phyloP scores from a whole-genome alignment of 2,329 filamentous ascomycete species.

The Beauveria sp. region DNA sequence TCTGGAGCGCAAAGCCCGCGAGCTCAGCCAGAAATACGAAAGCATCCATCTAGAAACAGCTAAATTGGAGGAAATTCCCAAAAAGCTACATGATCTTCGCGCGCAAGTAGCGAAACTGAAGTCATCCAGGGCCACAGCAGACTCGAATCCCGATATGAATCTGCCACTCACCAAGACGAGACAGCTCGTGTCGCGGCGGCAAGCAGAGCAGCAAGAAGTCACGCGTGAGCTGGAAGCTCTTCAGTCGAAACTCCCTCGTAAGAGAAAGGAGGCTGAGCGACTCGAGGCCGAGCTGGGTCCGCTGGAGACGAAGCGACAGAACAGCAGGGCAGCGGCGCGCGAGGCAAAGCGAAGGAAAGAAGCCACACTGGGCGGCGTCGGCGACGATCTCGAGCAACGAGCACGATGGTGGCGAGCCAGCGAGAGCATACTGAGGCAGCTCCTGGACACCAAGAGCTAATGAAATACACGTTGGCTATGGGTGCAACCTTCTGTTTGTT shows the following conservation, averaged over 20 bases:
- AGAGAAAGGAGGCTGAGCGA: constrained; percentile 59
- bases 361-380: constrained; percentile 54
- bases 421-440: constrained; percentile 54
- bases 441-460: constrained; percentile 49
- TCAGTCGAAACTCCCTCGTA: constrained; percentile 55
- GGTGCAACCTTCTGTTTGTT: not conserved
- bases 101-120: constrained; percentile 38
- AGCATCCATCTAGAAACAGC: constrained; percentile 40
- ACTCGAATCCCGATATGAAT: constrained; percentile 37
- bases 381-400: constrained; percentile 67
- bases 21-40: constrained; percentile 49
- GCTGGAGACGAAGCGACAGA: constrained; percentile 59
- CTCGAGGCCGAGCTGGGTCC: constrained; percentile 60
- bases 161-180: constrained; percentile 52
- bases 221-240: constrained; percentile 58
- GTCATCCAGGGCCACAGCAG: constrained; percentile 27
- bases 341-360: constrained; percentile 65
- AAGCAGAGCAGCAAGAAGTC: constrained; percentile 45
- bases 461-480: constrained; percentile 13
- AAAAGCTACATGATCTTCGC: constrained; percentile 41
- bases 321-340: constrained; percentile 57
- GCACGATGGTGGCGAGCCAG: constrained; percentile 68
- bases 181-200: constrained; percentile 42
- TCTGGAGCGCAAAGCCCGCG: constrained; percentile 57
- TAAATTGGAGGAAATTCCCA: constrained; percentile 43